phyloP scores from a whole-genome alignment of 2,329 filamentous ascomycete genomes.

The Cladosporium austrohemisphaericum region DNA sequence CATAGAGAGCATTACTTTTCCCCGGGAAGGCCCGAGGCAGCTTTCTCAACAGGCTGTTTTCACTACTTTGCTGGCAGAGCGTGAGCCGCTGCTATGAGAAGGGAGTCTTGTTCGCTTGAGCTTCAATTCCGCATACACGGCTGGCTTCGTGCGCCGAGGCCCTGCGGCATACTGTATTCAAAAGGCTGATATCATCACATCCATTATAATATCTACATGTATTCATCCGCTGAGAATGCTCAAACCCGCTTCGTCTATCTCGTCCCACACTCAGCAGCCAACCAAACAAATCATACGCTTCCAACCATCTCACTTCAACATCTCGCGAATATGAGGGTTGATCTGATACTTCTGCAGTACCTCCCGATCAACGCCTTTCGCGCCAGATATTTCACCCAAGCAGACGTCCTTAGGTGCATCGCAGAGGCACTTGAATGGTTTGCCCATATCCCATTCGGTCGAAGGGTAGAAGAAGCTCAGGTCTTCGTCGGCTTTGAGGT shows the following conservation, averaged over 20 bases:
- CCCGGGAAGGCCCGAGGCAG: background rate
- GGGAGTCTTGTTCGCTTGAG: no score
- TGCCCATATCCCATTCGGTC: constrained; percentile 47
- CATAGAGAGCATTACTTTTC: background rate
- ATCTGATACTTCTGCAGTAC: constrained; percentile 25
- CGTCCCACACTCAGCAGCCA: no score
- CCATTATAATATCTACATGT: no score
- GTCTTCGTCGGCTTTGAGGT: constrained; percentile 38
- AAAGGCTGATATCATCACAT: no score
- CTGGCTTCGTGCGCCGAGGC: no score
- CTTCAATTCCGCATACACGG: no score
- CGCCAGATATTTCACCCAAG: constrained; percentile 38
- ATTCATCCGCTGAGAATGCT: no score
- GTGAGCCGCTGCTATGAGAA: no score
- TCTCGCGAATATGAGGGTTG: constrained; percentile 4
- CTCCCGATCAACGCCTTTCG: constrained; percentile 34
- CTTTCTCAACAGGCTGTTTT: background rate
- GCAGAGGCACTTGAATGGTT: constrained; percentile 44
- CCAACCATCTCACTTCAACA: constrained; percentile 4
- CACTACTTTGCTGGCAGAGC: no score
- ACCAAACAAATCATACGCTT: no score
- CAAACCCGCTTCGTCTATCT: background rate
- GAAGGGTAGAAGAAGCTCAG: constrained; percentile 49
- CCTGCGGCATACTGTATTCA: no score
- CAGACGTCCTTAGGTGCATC: constrained; percentile 33